These are phyloP conservation scores for Cadophora gregata DNA, from an alignment of 2,329 filamentous ascomycete genomes.

Conservation along the genomic window DNA sequence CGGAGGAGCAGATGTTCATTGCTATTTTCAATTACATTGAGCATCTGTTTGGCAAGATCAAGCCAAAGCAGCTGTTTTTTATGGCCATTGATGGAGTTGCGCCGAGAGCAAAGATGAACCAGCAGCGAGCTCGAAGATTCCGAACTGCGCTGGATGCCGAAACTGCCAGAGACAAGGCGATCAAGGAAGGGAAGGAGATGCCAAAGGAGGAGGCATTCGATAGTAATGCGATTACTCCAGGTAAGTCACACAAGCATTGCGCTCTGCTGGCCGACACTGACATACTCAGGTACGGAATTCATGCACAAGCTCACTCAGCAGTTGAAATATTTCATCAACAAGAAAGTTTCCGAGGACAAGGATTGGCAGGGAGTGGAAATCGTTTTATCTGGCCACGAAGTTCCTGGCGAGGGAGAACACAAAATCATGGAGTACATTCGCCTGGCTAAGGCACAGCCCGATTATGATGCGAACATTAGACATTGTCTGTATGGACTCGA, in stretches of 20 bases:
- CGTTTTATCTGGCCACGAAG: slow-evolving; percentile 95
- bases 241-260: slow-evolving; percentile 45
- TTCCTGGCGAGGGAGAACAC: slow-evolving; percentile 97
- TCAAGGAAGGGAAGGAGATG: slow-evolving; percentile 86
- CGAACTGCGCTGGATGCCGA: slow-evolving; percentile 92
- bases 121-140: slow-evolving; percentile 94
- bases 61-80: slow-evolving; percentile 97
- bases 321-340: slow-evolving; percentile 97
- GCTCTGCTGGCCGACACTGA: slow-evolving; percentile 37
- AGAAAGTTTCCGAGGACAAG: slow-evolving; percentile 95
- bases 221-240: slow-evolving; percentile 98
- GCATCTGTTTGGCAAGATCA: slow-evolving; percentile 97
- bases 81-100: slow-evolving; percentile 99
- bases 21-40: slow-evolving; percentile 99
- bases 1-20: slow-evolving; percentile 99
- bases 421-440: slow-evolving; percentile 99
- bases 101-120: slow-evolving; percentile 99
- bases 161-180: slow-evolving; percentile 87
- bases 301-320: slow-evolving; percentile 96
- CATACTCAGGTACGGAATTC: slow-evolving; percentile 73
- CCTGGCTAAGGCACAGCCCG: slow-evolving; percentile 91
- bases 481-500: slow-evolving; percentile 98
- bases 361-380: slow-evolving; percentile 98
- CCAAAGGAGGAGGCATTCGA: slow-evolving; percentile 96
- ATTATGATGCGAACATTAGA: slow-evolving; percentile 90